Percentiles rank a stretch among this genome's conserved stretches.
phyloP scores from a whole-genome alignment of 164 flowering plant genomes.

The Buxus sempervirens region DNA sequence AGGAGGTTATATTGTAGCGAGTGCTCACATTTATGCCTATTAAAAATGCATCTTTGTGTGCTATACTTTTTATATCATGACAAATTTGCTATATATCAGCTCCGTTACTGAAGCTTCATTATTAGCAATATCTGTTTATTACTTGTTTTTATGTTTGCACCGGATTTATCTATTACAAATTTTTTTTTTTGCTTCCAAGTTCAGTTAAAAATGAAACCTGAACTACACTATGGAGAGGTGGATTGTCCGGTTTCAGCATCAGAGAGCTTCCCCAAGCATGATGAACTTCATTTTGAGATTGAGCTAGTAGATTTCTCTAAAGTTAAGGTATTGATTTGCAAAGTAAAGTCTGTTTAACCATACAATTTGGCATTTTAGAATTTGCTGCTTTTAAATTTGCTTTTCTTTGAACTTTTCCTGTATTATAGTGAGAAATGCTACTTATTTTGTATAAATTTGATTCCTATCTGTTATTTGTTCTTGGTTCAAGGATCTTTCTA shows the following conservation, averaged over 20 bases:
- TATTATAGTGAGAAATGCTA: not conserved
- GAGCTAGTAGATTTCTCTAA: conserved; percentile 85
- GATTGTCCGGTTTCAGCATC: conserved; percentile 77
- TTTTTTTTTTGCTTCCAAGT: conserved; percentile 15
- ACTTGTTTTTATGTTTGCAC: not conserved
- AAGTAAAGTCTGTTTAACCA: not conserved
- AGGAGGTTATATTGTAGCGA: no score
- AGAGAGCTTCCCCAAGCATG: conserved; percentile 74
- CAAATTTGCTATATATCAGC: no score
- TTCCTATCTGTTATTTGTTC: not conserved
- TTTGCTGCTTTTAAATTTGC: not conserved
- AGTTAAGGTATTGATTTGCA: conserved; percentile 53
- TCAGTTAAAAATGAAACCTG: conserved; percentile 93
- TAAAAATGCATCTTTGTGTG: no score
- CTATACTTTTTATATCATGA: no score
- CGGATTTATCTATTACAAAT: not conserved
- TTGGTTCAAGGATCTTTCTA: no score
- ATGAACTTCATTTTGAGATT: conserved; percentile 93
- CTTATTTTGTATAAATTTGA: no score
- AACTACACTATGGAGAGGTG: conserved; percentile 86
- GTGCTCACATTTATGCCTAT: no score
- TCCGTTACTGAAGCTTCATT: no score
- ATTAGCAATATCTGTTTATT: no score
- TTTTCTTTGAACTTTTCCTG: not conserved
- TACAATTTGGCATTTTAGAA: not conserved